Percentiles rank a stretch among this genome's conserved stretches.
Evolutionary conservation across 768 basidiomycete species (phyloP).

Genomic region (Boletus vinaceobasis): DNA sequence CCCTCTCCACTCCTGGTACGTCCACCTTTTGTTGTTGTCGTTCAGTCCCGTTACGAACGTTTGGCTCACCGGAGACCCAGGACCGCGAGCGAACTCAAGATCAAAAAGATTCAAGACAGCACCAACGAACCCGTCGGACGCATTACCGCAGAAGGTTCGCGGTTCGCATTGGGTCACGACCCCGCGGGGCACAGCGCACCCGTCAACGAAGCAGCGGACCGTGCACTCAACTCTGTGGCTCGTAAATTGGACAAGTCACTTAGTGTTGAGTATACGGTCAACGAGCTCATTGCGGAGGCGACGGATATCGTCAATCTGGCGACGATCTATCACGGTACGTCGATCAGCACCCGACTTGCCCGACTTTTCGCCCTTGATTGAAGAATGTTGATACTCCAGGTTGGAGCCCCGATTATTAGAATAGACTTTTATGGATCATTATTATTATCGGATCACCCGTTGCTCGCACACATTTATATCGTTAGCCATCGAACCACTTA

Average conservation of each 20-base stretch:
- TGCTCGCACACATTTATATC: neutral
- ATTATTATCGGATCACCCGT: too few relatives aligned
- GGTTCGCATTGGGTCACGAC: slow-evolving; percentile 50
- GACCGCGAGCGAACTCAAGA: slow-evolving; percentile 76
- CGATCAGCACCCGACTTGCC: neutral
- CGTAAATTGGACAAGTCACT: slow-evolving; percentile 81
- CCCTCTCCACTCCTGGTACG: slow-evolving; percentile 88
- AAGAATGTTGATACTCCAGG: slow-evolving; percentile 22
- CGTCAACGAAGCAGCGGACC: slow-evolving; percentile 85
- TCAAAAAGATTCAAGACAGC: slow-evolving; percentile 58
- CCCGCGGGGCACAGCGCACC: slow-evolving; percentile 51
- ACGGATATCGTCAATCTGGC: slow-evolving; percentile 73
- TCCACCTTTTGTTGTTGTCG: neutral
- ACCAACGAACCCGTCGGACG: slow-evolving; percentile 25
- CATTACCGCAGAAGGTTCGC: slow-evolving; percentile 22
- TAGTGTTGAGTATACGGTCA: slow-evolving; percentile 91
- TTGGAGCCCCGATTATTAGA: slow-evolving; percentile 42
- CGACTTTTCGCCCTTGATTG: neutral
- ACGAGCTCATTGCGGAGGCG: slow-evolving; percentile 87
- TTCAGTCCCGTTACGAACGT: neutral
- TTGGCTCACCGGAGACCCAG: slow-evolving; percentile 34
- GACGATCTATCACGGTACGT: slow-evolving; percentile 71
- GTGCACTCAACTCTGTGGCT: slow-evolving; percentile 76
- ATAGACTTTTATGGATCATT: neutral
- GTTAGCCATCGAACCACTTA: neutral